phyloP scores from a whole-genome alignment of 345 rosid genomes.

The Sonneratia alba region DNA sequence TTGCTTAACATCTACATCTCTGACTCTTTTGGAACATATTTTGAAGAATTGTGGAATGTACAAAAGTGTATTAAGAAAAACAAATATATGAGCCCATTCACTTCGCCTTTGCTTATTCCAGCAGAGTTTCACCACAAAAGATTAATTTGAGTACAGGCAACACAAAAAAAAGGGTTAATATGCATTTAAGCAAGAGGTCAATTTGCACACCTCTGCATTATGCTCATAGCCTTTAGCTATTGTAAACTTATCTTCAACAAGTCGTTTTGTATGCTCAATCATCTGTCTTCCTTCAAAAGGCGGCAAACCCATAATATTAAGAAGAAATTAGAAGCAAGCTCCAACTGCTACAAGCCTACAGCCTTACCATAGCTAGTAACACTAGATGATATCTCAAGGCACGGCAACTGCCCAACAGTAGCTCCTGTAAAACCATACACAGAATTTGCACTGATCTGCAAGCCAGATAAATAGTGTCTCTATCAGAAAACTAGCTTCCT shows the following conservation, averaged over 20 bases:
- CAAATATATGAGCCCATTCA: background rate
- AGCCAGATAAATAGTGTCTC: background rate
- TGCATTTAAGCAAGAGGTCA: background rate
- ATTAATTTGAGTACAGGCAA: background rate
- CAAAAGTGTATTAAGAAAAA: background rate
- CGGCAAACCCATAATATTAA: constrained; percentile 17
- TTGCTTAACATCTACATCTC: background rate
- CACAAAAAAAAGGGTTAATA: too few species aligned
- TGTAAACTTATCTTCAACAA: constrained; percentile 86
- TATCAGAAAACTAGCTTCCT: background rate
- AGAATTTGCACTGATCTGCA: constrained; percentile 92
- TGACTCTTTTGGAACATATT: background rate
- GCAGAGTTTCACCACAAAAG: background rate
- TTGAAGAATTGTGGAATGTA: background rate
- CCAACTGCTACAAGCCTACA: background rate
- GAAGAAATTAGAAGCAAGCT: constrained; percentile 5
- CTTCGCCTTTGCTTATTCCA: background rate
- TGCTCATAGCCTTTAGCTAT: constrained; percentile 60
- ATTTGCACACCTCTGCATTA: constrained; percentile 68
- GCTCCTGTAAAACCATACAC: constrained; percentile 99
- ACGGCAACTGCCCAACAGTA: constrained; percentile 85
- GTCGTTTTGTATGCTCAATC: constrained; percentile 93
- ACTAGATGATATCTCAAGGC: constrained; percentile 93
- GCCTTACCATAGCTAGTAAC: constrained; percentile 96
- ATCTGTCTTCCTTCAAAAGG: constrained; percentile 74